Percentiles rank a stretch among this genome's conserved stretches.
Conservation (phyloP, 805 yeast species). For the Myxozyma udenii region DNA sequence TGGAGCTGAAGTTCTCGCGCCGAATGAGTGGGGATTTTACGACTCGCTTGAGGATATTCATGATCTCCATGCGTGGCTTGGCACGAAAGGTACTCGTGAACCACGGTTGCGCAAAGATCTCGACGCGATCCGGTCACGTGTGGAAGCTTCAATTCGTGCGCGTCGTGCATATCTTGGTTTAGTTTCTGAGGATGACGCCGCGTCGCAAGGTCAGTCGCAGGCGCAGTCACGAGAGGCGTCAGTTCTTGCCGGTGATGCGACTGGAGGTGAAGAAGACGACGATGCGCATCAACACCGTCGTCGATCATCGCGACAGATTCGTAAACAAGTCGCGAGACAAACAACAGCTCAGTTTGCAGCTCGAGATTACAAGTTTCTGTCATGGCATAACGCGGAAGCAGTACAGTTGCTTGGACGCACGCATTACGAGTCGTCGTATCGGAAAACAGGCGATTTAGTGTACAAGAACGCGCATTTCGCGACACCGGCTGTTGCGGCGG, state of each 20-base stretch:
- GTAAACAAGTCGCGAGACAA: constrained; percentile 1
- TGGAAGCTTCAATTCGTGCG: constrained; percentile 54
- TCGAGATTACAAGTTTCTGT: constrained; percentile 10
- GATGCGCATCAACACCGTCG: constrained; percentile 19
- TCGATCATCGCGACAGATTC: constrained; percentile 22
- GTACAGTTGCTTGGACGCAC: constrained; percentile 14
- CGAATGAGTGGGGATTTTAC: constrained; percentile 64
- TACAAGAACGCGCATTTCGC: constrained; percentile 8
- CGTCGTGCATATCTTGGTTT: constrained; percentile 53
- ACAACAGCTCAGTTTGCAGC: constrained; percentile 6
- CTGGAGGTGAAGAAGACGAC: constrained; percentile 7
- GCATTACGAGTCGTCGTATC: constrained; percentile 20
- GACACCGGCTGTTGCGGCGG: constrained; percentile 13
- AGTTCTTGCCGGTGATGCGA: constrained; percentile 1
- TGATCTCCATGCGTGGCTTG: constrained; percentile 59
- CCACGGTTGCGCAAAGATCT: constrained; percentile 62
- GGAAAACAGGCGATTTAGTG: constrained; percentile 15
- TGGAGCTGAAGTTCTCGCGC: constrained; percentile 22
- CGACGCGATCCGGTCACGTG: constrained; percentile 49
- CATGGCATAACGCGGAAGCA: constrained; percentile 23
- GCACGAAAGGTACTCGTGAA: constrained; percentile 74
- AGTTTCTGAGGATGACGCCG: neutral
- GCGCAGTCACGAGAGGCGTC: neutral
- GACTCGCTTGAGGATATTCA: constrained; percentile 61
- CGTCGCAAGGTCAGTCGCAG: neutral